Conservation (phyloP, 768 basidiomycete genomes). For the Boletus sp. region DNA sequence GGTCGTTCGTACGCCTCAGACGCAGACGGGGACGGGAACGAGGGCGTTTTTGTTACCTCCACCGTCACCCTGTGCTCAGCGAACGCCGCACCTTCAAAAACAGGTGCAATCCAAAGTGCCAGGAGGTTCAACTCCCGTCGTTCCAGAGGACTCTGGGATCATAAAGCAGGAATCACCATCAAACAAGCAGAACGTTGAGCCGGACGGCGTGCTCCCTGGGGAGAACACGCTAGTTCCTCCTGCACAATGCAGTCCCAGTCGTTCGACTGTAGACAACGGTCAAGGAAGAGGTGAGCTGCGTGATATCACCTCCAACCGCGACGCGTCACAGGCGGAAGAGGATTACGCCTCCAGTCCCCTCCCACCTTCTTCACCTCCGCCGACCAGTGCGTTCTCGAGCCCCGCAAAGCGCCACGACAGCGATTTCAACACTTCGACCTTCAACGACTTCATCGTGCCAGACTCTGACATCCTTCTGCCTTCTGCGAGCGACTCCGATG, state of each 20-base stretch:
- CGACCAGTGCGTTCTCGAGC: constrained; percentile 46
- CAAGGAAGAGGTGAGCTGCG: constrained; percentile 2
- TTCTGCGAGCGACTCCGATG: constrained; percentile 5
- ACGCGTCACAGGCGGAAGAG: constrained; percentile 23
- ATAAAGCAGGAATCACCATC: neutral
- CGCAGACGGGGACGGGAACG: constrained; percentile 7
- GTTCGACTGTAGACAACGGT: neutral
- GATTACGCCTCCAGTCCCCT: constrained; percentile 43
- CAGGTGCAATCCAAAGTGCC: neutral
- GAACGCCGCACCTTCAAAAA: neutral
- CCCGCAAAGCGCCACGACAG: constrained; percentile 8
- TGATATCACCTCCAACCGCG: constrained; percentile 14
- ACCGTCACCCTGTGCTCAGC: constrained; percentile 20
- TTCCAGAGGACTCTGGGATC: too few species aligned
- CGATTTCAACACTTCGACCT: constrained; percentile 17
- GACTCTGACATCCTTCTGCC: constrained; percentile 15
- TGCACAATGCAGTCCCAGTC: constrained; percentile 14
- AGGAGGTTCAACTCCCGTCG: neutral
- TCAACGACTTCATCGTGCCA: constrained; percentile 2
- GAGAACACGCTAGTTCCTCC: constrained; percentile 39
- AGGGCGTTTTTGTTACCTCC: constrained; percentile 28
- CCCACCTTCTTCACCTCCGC: constrained; percentile 61
- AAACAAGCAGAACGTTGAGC: constrained; percentile 5
- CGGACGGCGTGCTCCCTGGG: constrained; percentile 35
- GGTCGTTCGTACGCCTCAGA: constrained; percentile 10